Conservation (phyloP, 164 flowering plant genomes). For the grape (Vitis vinifera) region DNA sequence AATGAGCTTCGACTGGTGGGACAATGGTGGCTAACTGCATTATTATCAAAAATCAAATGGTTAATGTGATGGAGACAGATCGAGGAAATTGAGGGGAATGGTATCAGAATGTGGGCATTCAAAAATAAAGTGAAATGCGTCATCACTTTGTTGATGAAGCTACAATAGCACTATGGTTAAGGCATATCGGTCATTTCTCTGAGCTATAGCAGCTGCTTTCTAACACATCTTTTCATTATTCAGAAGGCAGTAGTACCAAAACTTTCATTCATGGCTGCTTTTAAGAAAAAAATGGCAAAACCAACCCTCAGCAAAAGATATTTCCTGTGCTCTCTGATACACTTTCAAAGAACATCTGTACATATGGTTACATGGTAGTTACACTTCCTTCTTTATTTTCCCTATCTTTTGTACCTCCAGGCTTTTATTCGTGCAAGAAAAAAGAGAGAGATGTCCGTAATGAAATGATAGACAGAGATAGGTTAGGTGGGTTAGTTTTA, state of each 20-base stretch:
- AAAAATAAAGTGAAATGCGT: background rate
- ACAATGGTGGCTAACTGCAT: background rate
- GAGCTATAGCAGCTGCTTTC: background rate
- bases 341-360: conserved; percentile 11
- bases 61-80: background rate
- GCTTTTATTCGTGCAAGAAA: conserved; percentile 10
- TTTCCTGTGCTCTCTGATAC: conserved; percentile 3
- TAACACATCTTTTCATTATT: background rate
- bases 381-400: conserved; percentile 14
- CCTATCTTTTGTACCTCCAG: conserved; percentile 12
- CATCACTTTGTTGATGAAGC: background rate
- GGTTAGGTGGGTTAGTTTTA: conserved; percentile 7
- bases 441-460: conserved; percentile 1
- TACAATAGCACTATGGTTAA: background rate
- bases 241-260: conserved; percentile 3
- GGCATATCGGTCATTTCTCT: background rate
- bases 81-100: background rate
- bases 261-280: conserved; percentile 16
- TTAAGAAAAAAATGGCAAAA: conserved; percentile 17
- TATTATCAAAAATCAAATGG: conserved; percentile 4
- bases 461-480: background rate
- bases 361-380: conserved; percentile 17
- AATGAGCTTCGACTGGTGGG: background rate
- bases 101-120: background rate
- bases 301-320: conserved; percentile 17